A percentile compares a stretch with the other conserved stretches of the same genome.
Evolutionary conservation across 75 land plant species (phyloP).

Genomic region (Selaginella tamariscina): DNA sequence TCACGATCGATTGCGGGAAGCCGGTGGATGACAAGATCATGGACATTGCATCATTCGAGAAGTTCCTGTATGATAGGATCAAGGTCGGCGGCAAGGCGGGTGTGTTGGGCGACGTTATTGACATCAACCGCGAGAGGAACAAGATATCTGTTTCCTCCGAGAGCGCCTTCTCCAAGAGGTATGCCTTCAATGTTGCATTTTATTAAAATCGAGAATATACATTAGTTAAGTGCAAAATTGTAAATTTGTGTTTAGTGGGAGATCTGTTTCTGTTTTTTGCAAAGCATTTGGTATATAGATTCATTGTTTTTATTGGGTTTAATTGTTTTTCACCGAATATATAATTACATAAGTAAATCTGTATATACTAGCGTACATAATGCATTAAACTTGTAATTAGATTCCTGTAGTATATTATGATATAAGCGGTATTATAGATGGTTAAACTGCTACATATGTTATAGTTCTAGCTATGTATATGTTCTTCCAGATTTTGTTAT

Average conservation of each 20-base stretch:
- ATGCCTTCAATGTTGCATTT: background rate
- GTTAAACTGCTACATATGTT: too few relatives aligned
- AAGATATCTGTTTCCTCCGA: constrained; percentile 40
- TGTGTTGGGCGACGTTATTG: constrained; percentile 38
- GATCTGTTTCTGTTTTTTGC: background rate
- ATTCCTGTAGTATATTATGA: too few relatives aligned
- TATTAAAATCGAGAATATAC: background rate
- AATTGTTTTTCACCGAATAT: too few relatives aligned
- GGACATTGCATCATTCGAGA: constrained; percentile 81
- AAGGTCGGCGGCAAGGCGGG: constrained; percentile 78
- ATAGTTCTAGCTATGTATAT: too few relatives aligned
- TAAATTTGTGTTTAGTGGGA: background rate
- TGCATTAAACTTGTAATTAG: too few relatives aligned
- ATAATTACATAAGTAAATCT: too few relatives aligned
- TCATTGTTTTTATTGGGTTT: too few relatives aligned
- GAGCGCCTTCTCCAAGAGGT: constrained; percentile 60
- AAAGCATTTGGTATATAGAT: too few relatives aligned
- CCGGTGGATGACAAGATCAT: constrained; percentile 74
- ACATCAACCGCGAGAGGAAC: background rate
- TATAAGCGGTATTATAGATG: too few relatives aligned
- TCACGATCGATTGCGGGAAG: constrained; percentile 62
- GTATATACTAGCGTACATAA: too few relatives aligned
- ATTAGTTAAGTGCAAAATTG: too few relatives aligned
- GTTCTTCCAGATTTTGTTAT: too few relatives aligned
- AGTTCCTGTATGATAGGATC: constrained; percentile 68